A percentile compares a stretch with the other conserved stretches of the same genome.
Conservation (phyloP, 306 rosid species). For the Pyrus pyrifolia region DNA sequence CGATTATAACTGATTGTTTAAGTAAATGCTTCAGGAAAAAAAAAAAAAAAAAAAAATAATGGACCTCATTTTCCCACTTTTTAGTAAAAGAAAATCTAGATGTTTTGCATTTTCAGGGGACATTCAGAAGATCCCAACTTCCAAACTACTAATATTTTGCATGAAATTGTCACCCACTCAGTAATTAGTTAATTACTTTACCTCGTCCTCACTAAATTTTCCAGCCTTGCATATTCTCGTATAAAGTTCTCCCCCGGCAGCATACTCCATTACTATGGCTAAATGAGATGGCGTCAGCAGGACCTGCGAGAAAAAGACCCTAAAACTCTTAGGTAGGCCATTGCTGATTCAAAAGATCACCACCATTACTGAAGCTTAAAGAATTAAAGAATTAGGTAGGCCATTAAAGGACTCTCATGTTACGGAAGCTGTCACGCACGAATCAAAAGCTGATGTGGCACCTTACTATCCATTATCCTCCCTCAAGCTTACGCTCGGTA, state of each 20-base stretch:
- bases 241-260: constrained; percentile 81
- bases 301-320: constrained; percentile 40
- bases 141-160: neutral
- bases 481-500: too few relatives aligned
- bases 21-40: neutral
- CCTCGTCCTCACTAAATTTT: constrained; percentile 84
- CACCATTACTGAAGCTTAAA: too few relatives aligned
- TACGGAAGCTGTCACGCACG: too few relatives aligned
- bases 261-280: constrained; percentile 87
- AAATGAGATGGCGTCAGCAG: constrained; percentile 72
- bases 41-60: neutral
- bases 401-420: too few relatives aligned
- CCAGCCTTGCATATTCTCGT: constrained; percentile 70
- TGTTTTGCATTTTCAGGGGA: neutral
- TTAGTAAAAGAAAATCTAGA: neutral
- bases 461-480: too few relatives aligned
- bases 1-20: neutral
- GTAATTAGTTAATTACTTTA: constrained; percentile 7
- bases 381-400: too few relatives aligned
- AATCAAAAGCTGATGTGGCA: too few relatives aligned
- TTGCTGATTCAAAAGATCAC: too few relatives aligned
- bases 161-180: neutral
- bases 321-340: constrained; percentile 5
- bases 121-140: neutral
- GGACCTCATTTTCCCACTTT: neutral